phyloP scores from a whole-genome alignment of 345 rosid species.

The Heritiera fomes region DNA sequence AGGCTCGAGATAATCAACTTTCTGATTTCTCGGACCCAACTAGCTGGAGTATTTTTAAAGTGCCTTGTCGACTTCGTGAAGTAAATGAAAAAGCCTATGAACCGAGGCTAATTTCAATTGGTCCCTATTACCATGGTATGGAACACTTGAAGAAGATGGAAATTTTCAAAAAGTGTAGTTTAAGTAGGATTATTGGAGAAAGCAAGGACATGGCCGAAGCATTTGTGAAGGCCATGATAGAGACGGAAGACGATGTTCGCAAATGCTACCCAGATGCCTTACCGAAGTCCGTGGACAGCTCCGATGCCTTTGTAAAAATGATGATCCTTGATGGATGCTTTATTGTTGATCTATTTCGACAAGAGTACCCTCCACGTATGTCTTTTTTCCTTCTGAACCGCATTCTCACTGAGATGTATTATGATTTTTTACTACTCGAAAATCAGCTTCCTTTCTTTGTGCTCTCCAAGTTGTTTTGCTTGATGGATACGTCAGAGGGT shows the following conservation, averaged over 20 bases:
- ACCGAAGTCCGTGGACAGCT: constrained; percentile 29
- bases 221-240: constrained; percentile 41
- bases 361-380: background rate
- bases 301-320: constrained; percentile 72
- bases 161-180: background rate
- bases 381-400: too few relatives aligned
- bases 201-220: too few relatives aligned
- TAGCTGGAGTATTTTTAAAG: background rate
- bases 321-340: constrained; percentile 86
- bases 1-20: too few relatives aligned
- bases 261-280: constrained; percentile 56
- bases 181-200: too few relatives aligned
- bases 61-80: background rate
- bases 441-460: constrained; percentile 71
- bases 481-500: too few relatives aligned
- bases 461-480: constrained; percentile 41
- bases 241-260: constrained; percentile 58
- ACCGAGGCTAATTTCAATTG: background rate
- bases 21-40: too few relatives aligned
- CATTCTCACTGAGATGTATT: too few relatives aligned
- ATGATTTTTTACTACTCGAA: constrained; percentile 81
- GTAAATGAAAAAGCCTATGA: background rate
- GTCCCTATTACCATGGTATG: background rate
- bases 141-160: background rate
- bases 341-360: constrained; percentile 43